Evolutionary conservation across 768 basidiomycete genomes (phyloP).

Genomic region (Suillus subluteus): DNA sequence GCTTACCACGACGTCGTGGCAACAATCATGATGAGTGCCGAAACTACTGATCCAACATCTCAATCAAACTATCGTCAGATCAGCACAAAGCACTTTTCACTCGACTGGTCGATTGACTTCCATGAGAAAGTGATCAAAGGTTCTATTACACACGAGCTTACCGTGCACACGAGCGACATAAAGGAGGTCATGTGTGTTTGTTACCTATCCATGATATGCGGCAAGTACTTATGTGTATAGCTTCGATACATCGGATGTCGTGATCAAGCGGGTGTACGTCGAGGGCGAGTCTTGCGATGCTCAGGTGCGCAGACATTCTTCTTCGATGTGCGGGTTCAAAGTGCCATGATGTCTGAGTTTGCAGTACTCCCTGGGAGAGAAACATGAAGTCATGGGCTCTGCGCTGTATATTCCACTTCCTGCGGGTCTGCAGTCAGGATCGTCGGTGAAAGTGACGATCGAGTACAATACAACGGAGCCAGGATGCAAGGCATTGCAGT

Average conservation of each 20-base stretch:
- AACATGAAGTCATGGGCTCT: slow-evolving; percentile 77
- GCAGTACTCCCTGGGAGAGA: slow-evolving; percentile 57
- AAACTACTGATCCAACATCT: slow-evolving; percentile 60
- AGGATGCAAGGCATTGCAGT: slow-evolving; percentile 76
- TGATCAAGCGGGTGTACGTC: slow-evolving; percentile 57
- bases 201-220: background rate
- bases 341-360: background rate
- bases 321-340: background rate
- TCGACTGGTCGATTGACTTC: slow-evolving; percentile 86
- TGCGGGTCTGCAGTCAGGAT: slow-evolving; percentile 33
- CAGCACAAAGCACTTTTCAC: slow-evolving; percentile 63
- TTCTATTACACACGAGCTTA: slow-evolving; percentile 63
- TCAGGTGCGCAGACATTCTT: slow-evolving; percentile 41
- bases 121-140: slow-evolving; percentile 61
- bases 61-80: slow-evolving; percentile 81
- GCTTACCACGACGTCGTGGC: background rate
- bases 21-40: background rate
- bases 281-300: slow-evolving; percentile 48
- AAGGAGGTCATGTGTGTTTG: slow-evolving; percentile 60
- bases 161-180: slow-evolving; percentile 54
- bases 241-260: slow-evolving; percentile 77
- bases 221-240: slow-evolving; percentile 34
- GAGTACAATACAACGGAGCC: slow-evolving; percentile 74
- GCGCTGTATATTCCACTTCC: slow-evolving; percentile 67
- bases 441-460: slow-evolving; percentile 51